These are phyloP conservation scores for Teratosphaeriaceae sp. DNA, from an alignment of 2,329 filamentous ascomycete genomes.

Conservation along the genomic window DNA sequence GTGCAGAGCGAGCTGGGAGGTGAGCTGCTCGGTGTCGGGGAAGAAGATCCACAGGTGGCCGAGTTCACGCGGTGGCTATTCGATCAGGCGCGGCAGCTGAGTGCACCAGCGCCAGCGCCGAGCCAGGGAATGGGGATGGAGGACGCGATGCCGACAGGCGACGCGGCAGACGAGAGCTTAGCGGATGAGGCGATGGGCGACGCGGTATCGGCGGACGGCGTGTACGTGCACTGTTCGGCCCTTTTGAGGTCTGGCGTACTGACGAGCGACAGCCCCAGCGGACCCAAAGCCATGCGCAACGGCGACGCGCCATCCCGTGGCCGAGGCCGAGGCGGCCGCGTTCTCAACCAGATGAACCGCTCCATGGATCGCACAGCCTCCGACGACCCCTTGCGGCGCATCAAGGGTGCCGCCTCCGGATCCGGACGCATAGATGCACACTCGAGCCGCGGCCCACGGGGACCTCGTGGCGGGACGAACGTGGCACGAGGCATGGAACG, in stretches of 20 bases:
- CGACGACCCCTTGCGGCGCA: conserved; percentile 65
- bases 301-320: conserved; percentile 40
- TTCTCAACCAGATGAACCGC: conserved; percentile 68
- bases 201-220: conserved; percentile 34
- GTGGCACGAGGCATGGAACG: conserved; percentile 42
- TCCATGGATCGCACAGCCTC: conserved; percentile 65
- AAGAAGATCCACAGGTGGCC: conserved; percentile 74
- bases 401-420: conserved; percentile 61
- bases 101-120: background rate
- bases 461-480: conserved; percentile 48
- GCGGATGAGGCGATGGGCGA: conserved; percentile 68
- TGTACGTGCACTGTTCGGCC: conserved; percentile 31
- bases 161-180: background rate
- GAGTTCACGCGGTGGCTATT: conserved; percentile 95
- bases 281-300: conserved; percentile 90
- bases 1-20: conserved; percentile 82
- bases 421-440: conserved; percentile 78
- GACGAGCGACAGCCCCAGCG: conserved; percentile 64
- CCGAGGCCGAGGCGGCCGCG: conserved; percentile 64
- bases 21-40: conserved; percentile 74
- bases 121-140: background rate
- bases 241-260: too few relatives aligned
- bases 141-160: conserved; percentile 6
- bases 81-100: conserved; percentile 34
- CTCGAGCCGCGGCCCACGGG: conserved; percentile 57